Conservation (phyloP, 176 grass and related monocot species). For the Eleusine indica region DNA sequence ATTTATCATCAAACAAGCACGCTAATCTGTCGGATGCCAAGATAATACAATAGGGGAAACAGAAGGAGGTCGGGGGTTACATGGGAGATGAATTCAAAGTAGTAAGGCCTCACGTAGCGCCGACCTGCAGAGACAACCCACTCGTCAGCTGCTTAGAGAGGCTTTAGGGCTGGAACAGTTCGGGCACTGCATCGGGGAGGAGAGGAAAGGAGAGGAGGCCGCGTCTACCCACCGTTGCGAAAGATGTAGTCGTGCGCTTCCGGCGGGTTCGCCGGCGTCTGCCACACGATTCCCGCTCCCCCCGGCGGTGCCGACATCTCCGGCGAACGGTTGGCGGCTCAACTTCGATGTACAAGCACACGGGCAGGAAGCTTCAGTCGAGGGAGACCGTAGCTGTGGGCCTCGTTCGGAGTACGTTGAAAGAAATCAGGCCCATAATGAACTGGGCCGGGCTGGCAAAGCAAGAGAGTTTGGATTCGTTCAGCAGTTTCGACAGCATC, state of each 20-base stretch:
- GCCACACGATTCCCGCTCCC: slow-evolving; percentile 78
- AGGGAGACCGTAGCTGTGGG: background rate
- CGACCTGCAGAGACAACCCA: slow-evolving; percentile 44
- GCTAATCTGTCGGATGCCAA: background rate
- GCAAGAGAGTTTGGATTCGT: background rate
- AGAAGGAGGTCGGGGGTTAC: slow-evolving; percentile 38
- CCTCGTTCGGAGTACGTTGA: background rate
- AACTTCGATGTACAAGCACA: background rate
- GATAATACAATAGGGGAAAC: background rate
- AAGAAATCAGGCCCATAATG: background rate
- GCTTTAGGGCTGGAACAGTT: slow-evolving; percentile 29
- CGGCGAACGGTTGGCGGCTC: background rate
- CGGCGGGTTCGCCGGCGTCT: slow-evolving; percentile 82
- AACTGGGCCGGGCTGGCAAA: background rate
- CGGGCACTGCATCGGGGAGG: background rate
- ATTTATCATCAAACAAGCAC: no score
- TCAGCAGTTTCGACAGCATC: no score
- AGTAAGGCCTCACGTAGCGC: slow-evolving; percentile 91
- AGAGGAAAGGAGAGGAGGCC: background rate
- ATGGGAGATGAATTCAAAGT: slow-evolving; percentile 97
- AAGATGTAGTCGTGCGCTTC: slow-evolving; percentile 81
- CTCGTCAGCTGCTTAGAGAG: background rate
- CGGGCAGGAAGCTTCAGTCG: no score
- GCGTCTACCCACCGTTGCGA: slow-evolving; percentile 43
- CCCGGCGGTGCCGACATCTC: slow-evolving; percentile 40